These are phyloP conservation scores for Hemileia vastatrix DNA, from an alignment of 1,284 basidiomycete genomes.

Conservation along the genomic window DNA sequence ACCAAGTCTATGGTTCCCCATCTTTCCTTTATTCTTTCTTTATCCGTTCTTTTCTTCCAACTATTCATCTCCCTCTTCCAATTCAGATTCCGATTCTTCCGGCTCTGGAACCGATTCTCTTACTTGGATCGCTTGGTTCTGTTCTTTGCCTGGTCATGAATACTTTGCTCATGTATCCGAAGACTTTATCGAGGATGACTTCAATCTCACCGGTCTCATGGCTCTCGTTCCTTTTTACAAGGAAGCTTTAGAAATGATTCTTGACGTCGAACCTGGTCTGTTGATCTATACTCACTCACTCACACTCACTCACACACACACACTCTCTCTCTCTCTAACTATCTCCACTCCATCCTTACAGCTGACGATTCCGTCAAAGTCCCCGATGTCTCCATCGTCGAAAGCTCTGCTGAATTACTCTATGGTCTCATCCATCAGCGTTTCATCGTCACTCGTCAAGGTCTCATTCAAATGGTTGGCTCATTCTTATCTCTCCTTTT, in stretches of 20 bases:
- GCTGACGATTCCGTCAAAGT: constrained; percentile 80
- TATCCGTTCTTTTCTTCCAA: not conserved
- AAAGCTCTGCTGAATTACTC: constrained; percentile 90
- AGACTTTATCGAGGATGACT: constrained; percentile 99
- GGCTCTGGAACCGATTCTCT: constrained; percentile 42
- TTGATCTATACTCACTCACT: not conserved
- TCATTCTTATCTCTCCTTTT: constrained; percentile 1
- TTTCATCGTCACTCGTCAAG: constrained; percentile 87
- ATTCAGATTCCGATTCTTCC: constrained; percentile 6
- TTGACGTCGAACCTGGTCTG: constrained; percentile 93
- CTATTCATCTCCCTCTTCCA: not conserved
- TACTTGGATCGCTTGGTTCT: constrained; percentile 99
- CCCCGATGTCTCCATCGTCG: constrained; percentile 87
- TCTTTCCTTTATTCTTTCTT: not conserved
- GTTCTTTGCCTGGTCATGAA: constrained; percentile 93
- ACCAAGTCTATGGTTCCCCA: too few relatives aligned
- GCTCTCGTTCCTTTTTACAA: constrained; percentile 96
- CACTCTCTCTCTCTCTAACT: not conserved
- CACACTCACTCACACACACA: not conserved
- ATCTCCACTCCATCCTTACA: constrained; percentile 20
- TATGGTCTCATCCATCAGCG: constrained; percentile 97
- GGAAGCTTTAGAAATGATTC: constrained; percentile 99
- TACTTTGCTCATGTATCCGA: constrained; percentile 81
- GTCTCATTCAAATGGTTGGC: constrained; percentile 83
- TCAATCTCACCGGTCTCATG: constrained; percentile 94